A percentile compares a stretch with the other conserved stretches of the same genome.
phyloP scores from a whole-genome alignment of 2,329 filamentous ascomycete genomes.

The Fusarium sp. region DNA sequence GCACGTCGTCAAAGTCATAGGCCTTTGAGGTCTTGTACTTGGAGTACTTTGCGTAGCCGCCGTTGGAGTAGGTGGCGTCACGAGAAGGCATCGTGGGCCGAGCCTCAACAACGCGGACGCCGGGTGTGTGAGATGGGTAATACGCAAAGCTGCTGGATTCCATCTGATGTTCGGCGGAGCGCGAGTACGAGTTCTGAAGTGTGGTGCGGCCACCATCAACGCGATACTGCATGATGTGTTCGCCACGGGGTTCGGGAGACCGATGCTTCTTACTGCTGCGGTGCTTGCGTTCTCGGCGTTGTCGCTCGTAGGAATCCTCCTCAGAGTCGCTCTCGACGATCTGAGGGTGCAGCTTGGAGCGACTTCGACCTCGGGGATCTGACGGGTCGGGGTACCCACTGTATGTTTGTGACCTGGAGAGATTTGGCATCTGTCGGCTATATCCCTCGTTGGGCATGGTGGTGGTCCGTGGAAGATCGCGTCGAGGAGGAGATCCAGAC shows the following conservation, averaged over 20 bases:
- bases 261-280: conserved; percentile 56
- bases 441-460: conserved; percentile 55
- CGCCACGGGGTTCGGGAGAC: conserved; percentile 51
- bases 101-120: conserved; percentile 45
- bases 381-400: conserved; percentile 45
- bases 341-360: conserved; percentile 57
- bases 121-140: conserved; percentile 37
- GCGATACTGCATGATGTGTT: conserved; percentile 50
- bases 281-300: conserved; percentile 54
- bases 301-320: conserved; percentile 51
- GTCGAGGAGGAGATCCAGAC: conserved; percentile 54
- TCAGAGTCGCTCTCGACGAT: conserved; percentile 54
- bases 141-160: conserved; percentile 39
- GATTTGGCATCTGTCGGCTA: conserved; percentile 48
- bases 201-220: conserved; percentile 50
- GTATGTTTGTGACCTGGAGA: conserved; percentile 55
- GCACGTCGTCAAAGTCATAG: conserved; percentile 52
- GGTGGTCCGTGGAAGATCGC: conserved; percentile 51
- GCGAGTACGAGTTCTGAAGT: conserved; percentile 49
- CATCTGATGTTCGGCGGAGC: conserved; percentile 45
- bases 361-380: conserved; percentile 55
- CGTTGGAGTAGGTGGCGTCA: conserved; percentile 51
- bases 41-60: conserved; percentile 41
- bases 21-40: conserved; percentile 56
- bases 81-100: conserved; percentile 52